A percentile compares a stretch with the other conserved stretches of the same genome.
These are phyloP conservation scores for Angomonas desouzai DNA, from an alignment of 208 protist genomes.

Conservation along the genomic window DNA sequence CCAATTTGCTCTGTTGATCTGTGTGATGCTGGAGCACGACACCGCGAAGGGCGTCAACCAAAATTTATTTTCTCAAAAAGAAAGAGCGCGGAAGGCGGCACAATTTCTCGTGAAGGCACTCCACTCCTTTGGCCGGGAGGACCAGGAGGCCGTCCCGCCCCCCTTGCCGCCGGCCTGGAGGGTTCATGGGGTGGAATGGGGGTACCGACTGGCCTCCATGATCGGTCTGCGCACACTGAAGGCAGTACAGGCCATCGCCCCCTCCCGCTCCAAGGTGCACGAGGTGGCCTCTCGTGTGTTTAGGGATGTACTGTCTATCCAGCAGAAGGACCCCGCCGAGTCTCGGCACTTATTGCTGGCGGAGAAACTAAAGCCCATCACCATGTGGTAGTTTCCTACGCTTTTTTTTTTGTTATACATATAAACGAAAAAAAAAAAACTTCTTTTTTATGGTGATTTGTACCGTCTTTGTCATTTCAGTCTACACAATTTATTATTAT, in stretches of 20 bases:
- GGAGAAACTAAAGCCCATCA: neutral
- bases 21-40: slow-evolving; percentile 27
- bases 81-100: neutral
- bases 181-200: slow-evolving; percentile 19
- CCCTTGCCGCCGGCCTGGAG: neutral
- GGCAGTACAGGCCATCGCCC: slow-evolving; percentile 12
- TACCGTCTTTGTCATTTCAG: neutral
- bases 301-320: neutral
- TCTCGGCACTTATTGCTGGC: neutral
- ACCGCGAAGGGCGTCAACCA: neutral
- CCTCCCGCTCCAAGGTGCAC: slow-evolving; percentile 16
- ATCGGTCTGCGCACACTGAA: slow-evolving; percentile 35
- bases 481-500: neutral
- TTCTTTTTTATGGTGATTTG: neutral
- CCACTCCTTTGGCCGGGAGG: slow-evolving; percentile 4
- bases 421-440: neutral
- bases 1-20: slow-evolving; percentile 42
- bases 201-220: slow-evolving; percentile 33
- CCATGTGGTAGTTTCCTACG: neutral
- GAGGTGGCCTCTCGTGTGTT: slow-evolving; percentile 5
- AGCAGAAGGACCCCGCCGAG: neutral
- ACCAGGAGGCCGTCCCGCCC: neutral
- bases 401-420: too few relatives aligned
- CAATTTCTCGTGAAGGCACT: neutral
- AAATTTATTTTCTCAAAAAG: neutral